Evolutionary conservation across 345 rosid genomes (phyloP).

Genomic region (Eucalyptus virginea): DNA sequence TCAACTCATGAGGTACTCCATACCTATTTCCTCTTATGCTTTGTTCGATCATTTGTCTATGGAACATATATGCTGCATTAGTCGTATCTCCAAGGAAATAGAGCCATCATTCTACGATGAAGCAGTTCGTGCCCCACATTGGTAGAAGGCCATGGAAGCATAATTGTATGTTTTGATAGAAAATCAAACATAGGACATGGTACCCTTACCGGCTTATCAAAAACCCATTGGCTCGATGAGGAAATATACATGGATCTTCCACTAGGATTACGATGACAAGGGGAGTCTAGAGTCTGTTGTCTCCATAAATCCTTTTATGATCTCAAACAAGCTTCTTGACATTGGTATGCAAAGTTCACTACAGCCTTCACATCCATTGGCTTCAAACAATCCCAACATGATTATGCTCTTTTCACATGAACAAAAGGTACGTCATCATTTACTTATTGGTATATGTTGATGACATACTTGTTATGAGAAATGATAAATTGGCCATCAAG

Average conservation of each 20-base stretch:
- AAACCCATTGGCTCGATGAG: not conserved
- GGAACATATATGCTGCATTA: not conserved
- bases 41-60: not conserved
- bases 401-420: not conserved
- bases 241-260: not conserved
- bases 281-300: not conserved
- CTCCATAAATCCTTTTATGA: not conserved
- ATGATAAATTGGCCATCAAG: not conserved
- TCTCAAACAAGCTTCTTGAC: not conserved
- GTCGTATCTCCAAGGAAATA: not conserved
- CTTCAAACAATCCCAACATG: not conserved
- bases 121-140: not conserved
- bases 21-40: not conserved
- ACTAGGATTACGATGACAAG: not conserved
- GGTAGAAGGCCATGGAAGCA: not conserved
- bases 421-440: not conserved
- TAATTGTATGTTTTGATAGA: not conserved
- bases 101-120: not conserved
- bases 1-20: not conserved
- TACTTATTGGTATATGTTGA: not conserved
- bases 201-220: fast-evolving
- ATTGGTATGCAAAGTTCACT: not conserved
- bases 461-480: not conserved
- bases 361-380: not conserved
- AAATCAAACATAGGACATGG: not conserved